Conservation (phyloP, 2,329 filamentous ascomycete genomes). For the Neonectria ditissima region DNA sequence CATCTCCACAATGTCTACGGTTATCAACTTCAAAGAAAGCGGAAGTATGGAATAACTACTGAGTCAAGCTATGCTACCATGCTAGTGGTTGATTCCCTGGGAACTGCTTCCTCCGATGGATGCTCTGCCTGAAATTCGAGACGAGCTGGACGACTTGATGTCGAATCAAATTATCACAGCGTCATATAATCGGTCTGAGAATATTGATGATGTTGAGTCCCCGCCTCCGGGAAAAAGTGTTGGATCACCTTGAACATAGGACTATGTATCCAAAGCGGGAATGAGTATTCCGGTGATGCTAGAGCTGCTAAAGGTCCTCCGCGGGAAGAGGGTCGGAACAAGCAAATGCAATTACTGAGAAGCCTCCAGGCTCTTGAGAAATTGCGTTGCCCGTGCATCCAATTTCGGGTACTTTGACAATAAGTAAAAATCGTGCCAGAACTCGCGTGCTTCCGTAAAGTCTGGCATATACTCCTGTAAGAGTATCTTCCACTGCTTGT, state of each 20-base stretch:
- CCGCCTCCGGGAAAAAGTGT: background rate
- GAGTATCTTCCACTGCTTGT: slow-evolving; percentile 36
- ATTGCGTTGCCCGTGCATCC: too few relatives aligned
- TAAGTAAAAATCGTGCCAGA: too few relatives aligned
- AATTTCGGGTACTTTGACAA: too few relatives aligned
- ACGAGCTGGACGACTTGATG: too few relatives aligned
- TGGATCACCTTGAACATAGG: background rate
- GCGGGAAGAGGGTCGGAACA: too few relatives aligned
- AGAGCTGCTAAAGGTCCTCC: background rate
- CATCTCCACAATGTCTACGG: background rate
- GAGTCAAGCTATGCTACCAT: background rate
- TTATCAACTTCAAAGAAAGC: background rate
- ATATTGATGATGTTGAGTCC: background rate
- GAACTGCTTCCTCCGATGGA: background rate
- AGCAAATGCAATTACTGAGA: too few relatives aligned
- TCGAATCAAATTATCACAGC: background rate
- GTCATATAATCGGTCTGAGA: background rate
- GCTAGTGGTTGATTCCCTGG: too few relatives aligned
- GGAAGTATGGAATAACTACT: background rate
- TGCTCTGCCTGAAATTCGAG: background rate
- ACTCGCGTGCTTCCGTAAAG: too few relatives aligned
- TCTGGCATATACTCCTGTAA: too few relatives aligned
- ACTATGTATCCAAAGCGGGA: too few relatives aligned
- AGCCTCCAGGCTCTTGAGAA: too few relatives aligned
- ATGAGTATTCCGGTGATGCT: too few relatives aligned